Evolutionary conservation across 176 grass and related monocot species (phyloP), one percentile per base, ranked within the genome.

Genomic region (Rhynchospora tenuis): DNA sequence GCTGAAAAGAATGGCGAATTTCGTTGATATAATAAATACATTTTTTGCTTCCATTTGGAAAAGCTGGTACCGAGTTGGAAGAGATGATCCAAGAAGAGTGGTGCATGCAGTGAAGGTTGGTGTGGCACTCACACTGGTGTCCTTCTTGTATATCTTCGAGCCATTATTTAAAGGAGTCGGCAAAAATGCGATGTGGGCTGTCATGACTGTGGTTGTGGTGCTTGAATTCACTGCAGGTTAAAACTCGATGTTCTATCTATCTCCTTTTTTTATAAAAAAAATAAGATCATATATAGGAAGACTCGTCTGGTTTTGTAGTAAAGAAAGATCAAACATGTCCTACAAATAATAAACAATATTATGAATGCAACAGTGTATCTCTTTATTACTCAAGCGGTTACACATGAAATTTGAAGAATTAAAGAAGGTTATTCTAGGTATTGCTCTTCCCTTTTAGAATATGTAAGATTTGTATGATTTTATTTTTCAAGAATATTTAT

Each of bases 191-290:
- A 98, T 98, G 92, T 98, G 95, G 95, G 95, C 95, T 27, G 92
- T 98, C 64, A 98, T 98, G 86, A 98, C 95, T 0, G 95, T 98
- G 54, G 92, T 93, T 19, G 95, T 98, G 2, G 95, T 98, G 62
- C 87, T 95, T 9, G 95, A 98, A 87, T 98, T 98, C 85, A 98
- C 91, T 24, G 95, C 95, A 67, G 92, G 95, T 98, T 84, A 92
- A 2, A 2, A 55, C 51, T 29, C 29, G 55, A 8, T 78, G 81
- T 44, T 29, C 58, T 50, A 15, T 54, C 69, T 64, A 14, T 48
- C 27, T 17, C 11, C 11, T 14, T 73, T 7, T 54, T 60, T 74
- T 16, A 51, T 38, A 44, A 20, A 46, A 45, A 81, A 24, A 24
- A 6, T 14, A 59, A 38, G 33, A 11, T 81, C 23, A 61, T 64